Conservation (phyloP, 2,329 filamentous ascomycete species). For the Epichloe scottii region DNA sequence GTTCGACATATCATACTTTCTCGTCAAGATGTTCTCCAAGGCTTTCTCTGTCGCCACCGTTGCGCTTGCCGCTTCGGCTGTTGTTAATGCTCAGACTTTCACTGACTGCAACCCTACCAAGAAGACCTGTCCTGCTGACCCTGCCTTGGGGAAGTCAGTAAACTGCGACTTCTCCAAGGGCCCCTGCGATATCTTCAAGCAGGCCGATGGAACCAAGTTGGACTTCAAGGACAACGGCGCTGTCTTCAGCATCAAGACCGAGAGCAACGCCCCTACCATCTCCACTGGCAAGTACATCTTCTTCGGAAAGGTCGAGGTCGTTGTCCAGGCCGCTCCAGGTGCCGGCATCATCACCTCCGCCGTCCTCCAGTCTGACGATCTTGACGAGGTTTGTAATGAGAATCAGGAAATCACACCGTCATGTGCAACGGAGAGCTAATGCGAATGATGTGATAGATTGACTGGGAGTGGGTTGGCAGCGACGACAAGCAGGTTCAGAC, state of each 20-base stretch:
- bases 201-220: conserved; percentile 34
- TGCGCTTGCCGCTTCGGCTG: conserved; percentile 34
- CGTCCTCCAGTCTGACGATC: conserved; percentile 77
- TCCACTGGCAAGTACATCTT: conserved; percentile 81
- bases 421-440: neutral
- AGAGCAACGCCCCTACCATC: conserved; percentile 59
- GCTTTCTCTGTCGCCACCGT: conserved; percentile 31
- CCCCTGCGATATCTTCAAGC: conserved; percentile 41
- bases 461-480: conserved; percentile 72
- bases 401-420: conserved; percentile 54
- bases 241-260: conserved; percentile 53
- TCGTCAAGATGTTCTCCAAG: conserved; percentile 29
- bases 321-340: conserved; percentile 67
- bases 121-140: conserved; percentile 56
- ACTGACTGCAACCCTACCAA: conserved; percentile 43
- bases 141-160: conserved; percentile 53
- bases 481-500: conserved; percentile 58
- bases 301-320: conserved; percentile 79
- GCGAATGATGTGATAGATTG: conserved; percentile 39
- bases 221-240: conserved; percentile 37
- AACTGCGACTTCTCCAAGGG: conserved; percentile 69
- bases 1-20: neutral
- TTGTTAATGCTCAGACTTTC: conserved; percentile 43
- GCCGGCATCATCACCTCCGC: conserved; percentile 79
- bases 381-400: conserved; percentile 58